Evolutionary conservation across 495 filamentous ascomycete species (phyloP), one percentile per base, ranked within the genome.

Genomic region (Sphaerosporella brunnea): DNA sequence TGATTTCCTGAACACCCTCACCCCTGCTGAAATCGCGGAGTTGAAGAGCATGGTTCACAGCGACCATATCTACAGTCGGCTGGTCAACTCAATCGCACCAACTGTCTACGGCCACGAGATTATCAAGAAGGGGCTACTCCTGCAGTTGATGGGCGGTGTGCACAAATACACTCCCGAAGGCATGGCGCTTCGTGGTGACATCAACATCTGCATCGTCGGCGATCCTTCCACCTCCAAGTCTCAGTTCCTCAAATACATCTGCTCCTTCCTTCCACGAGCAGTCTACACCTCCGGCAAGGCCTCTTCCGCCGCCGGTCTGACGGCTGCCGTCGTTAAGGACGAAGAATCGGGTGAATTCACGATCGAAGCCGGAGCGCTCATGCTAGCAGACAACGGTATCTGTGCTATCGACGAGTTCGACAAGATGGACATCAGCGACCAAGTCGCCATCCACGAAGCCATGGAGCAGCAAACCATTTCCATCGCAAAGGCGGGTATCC

Each of bases 401-500:
- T 99, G 90, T 65, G 84, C 84, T 51, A 99, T 99, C 61, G 90
- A 99, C 62, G 90, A 99, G 56, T 99, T 99, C 61, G 90, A 99
- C 71, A 99, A 96, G 67, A 99, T 99, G 90, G 90, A 99, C 59
- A 83, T 99, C 44, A 74, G 68, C 39, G 90, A 99, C 65, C 90
- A 99, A 68, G 90, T 99, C 38, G 90, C 90, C 52, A 96, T 99
- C 64, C 90, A 99, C 74, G 90, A 99, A 74, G 92, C 92, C 46
- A 99, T 99, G 90, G 90, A 99, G 73, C 90, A 99, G 66, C 90
- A 99, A 68, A 99, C 90, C 16, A 99, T 99, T 55, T 95, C 88
- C 18, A 99, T 99, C 62, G 90, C 90, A 50, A 99, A 99, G 61
- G 90, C 90, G 2, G 90, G 90, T 58, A 99, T 99, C 51, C 90